A percentile compares a stretch with the other conserved stretches of the same genome.
Conservation (phyloP, 768 basidiomycete genomes). For the Solioccasus polychromus region DNA sequence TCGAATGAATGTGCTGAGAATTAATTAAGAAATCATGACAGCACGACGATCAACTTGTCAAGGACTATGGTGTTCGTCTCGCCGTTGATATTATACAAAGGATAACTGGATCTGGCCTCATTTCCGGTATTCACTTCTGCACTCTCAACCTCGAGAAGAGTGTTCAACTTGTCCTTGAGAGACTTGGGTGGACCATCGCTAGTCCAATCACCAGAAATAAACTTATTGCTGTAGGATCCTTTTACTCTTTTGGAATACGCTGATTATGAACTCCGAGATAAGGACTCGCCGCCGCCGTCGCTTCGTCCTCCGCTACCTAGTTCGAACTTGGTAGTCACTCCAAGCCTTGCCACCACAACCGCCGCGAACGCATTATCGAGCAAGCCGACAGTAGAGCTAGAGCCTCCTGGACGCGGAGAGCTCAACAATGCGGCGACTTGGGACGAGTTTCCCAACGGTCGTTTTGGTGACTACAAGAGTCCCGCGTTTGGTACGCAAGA, state of each 20-base stretch:
- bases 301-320: conserved; percentile 25
- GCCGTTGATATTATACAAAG: conserved; percentile 76
- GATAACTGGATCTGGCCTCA: conserved; percentile 51
- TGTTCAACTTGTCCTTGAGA: conserved; percentile 80
- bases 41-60: conserved; percentile 93
- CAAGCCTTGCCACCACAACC: conserved; percentile 58
- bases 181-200: conserved; percentile 65
- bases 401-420: conserved; percentile 64
- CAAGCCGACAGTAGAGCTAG: conserved; percentile 47
- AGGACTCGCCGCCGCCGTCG: conserved; percentile 42
- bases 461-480: conserved; percentile 96
- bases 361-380: conserved; percentile 56
- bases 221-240: conserved; percentile 57
- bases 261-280: conserved; percentile 10
- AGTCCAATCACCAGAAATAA: conserved; percentile 50
- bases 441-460: conserved; percentile 98
- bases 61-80: conserved; percentile 88
- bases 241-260: conserved; percentile 1
- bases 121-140: conserved; percentile 87
- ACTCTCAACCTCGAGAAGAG: conserved; percentile 98
- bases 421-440: conserved; percentile 75
- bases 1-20: neutral
- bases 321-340: conserved; percentile 53
- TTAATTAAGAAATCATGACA: conserved; percentile 28
- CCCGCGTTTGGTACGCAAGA: conserved; percentile 88